A percentile compares a stretch with the other conserved stretches of the same genome.
phyloP scores from a whole-genome alignment of 2,329 filamentous ascomycete species.

The Trichophyton rubrum region DNA sequence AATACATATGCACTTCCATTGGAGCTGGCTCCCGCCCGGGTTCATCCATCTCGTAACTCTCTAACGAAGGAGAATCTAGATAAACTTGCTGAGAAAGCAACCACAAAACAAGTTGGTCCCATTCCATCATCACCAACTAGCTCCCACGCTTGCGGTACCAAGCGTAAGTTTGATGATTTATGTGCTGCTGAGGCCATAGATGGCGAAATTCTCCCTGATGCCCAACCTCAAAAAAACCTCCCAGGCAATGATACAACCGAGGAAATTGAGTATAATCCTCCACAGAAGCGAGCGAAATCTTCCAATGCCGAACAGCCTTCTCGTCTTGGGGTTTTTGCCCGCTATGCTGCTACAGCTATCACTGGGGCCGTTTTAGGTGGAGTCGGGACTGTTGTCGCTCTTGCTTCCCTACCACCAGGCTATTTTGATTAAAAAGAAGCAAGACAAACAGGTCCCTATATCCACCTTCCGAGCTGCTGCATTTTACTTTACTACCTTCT shows the following conservation, averaged over 20 bases:
- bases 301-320: slow-evolving; percentile 10
- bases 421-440: slow-evolving; percentile 26
- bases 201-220: slow-evolving; percentile 5
- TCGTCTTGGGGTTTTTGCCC: slow-evolving; percentile 17
- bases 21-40: too few relatives aligned
- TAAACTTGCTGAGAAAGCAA: not conserved
- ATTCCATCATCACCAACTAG: not conserved
- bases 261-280: slow-evolving; percentile 8
- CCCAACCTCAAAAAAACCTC: not conserved
- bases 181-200: not conserved
- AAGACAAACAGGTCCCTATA: not conserved
- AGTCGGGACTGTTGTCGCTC: slow-evolving; percentile 28
- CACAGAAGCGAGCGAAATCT: slow-evolving; percentile 21
- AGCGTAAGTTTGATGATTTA: slow-evolving; percentile 8
- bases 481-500: not conserved
- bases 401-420: slow-evolving; percentile 32
- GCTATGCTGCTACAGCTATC: slow-evolving; percentile 29
- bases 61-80: not conserved
- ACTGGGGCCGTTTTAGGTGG: slow-evolving; percentile 32
- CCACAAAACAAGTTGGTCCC: not conserved
- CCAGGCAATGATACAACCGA: not conserved
- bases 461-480: not conserved
- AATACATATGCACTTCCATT: too few relatives aligned
- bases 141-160: not conserved
- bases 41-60: not conserved